These are phyloP conservation scores for Penicillium griseofulvum DNA, from an alignment of 2,329 filamentous ascomycete species.

Conservation along the genomic window DNA sequence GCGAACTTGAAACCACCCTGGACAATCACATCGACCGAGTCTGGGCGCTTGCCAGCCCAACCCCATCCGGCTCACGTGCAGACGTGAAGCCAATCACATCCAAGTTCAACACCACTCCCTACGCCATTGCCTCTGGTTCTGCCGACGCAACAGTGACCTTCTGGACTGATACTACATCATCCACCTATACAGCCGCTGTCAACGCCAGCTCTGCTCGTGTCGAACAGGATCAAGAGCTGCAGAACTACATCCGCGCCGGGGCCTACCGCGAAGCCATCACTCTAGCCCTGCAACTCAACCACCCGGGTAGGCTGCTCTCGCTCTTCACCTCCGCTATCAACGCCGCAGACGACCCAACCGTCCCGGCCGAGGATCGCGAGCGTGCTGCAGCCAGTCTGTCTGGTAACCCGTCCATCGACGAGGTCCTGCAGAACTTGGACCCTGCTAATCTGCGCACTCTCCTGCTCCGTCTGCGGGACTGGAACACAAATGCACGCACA, in stretches of 20 bases:
- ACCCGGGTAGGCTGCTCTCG: constrained; percentile 79
- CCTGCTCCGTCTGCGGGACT: constrained; percentile 80
- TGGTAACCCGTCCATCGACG: constrained; percentile 64
- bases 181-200: constrained; percentile 72
- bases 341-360: constrained; percentile 60
- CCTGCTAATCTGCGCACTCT: constrained; percentile 84
- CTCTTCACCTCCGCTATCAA: constrained; percentile 80
- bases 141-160: constrained; percentile 92
- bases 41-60: constrained; percentile 78
- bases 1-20: constrained; percentile 82
- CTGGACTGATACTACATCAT: constrained; percentile 86
- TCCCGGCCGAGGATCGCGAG: constrained; percentile 25
- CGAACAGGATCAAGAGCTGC: constrained; percentile 89
- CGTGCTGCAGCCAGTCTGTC: constrained; percentile 38
- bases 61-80: constrained; percentile 34
- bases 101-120: constrained; percentile 40
- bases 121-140: constrained; percentile 82
- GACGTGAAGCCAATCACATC: constrained; percentile 31
- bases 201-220: constrained; percentile 74
- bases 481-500: constrained; percentile 94
- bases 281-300: constrained; percentile 87
- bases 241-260: constrained; percentile 85
- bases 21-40: constrained; percentile 97
- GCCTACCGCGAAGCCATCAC: constrained; percentile 93
- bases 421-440: constrained; percentile 73